These are phyloP conservation scores for Teratosphaeria nubilosa DNA, from an alignment of 2,329 filamentous ascomycete species.

Conservation along the genomic window DNA sequence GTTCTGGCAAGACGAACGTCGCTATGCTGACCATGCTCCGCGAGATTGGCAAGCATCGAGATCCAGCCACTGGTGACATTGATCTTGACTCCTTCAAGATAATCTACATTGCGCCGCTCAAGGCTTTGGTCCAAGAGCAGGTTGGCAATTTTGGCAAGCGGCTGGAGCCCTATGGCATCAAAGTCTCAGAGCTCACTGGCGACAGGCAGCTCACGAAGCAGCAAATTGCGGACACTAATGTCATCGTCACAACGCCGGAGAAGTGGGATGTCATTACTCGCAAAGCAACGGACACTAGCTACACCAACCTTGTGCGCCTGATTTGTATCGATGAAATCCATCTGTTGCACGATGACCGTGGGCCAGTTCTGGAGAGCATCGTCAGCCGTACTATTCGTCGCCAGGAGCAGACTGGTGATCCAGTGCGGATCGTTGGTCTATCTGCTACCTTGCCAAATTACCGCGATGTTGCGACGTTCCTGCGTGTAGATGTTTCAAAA, in stretches of 20 bases:
- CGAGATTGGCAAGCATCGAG: conserved; percentile 90
- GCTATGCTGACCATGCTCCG: conserved; percentile 94
- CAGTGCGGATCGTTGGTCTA: conserved; percentile 81
- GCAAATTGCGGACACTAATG: conserved; percentile 93
- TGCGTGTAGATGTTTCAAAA: conserved; percentile 75
- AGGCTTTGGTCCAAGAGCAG: conserved; percentile 93
- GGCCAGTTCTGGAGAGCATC: conserved; percentile 92
- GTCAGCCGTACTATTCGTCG: conserved; percentile 88
- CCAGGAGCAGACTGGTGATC: conserved; percentile 87
- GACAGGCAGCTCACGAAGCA: conserved; percentile 97
- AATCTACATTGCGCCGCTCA: conserved; percentile 91
- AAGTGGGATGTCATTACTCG: conserved; percentile 99
- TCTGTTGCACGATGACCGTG: conserved; percentile 91
- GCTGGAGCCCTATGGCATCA: conserved; percentile 81
- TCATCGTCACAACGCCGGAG: conserved; percentile 96
- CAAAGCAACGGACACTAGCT: conserved; percentile 92
- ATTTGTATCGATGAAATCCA: conserved; percentile 98
- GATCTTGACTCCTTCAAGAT: conserved; percentile 97
- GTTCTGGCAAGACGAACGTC: conserved; percentile 96
- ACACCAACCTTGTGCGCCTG: conserved; percentile 91
- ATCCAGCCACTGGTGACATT: conserved; percentile 82
- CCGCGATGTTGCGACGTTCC: conserved; percentile 86
- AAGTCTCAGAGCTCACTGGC: conserved; percentile 89
- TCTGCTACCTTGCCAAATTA: conserved; percentile 96
- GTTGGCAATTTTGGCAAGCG: conserved; percentile 94